Percentiles rank a stretch among this genome's conserved stretches.
Evolutionary conservation across 352 stramenopile genomes (phyloP).

Genomic region (Globisporangium lucens): DNA sequence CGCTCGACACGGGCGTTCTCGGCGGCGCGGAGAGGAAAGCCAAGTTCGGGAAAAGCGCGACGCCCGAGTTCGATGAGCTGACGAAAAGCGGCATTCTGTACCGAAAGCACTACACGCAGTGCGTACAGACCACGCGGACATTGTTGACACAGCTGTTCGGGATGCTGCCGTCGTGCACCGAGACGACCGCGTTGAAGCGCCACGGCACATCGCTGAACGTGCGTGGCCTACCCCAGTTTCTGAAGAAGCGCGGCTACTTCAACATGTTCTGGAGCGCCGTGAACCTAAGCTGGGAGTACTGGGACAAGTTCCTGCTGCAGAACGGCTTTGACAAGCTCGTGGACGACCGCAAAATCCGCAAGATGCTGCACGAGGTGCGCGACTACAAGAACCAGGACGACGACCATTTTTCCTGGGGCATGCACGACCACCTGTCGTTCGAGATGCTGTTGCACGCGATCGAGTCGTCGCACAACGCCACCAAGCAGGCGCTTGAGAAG

Average conservation of each 20-base stretch:
- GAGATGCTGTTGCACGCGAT: slow-evolving; percentile 70
- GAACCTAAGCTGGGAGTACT: slow-evolving; percentile 62
- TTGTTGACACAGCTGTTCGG: slow-evolving; percentile 69
- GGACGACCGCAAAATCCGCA: slow-evolving; percentile 58
- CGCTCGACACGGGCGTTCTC: slow-evolving; percentile 65
- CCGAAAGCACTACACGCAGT: slow-evolving; percentile 67
- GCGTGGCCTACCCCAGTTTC: slow-evolving; percentile 55
- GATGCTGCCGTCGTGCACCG: slow-evolving; percentile 65
- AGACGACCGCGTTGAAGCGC: slow-evolving; percentile 58
- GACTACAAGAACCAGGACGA: slow-evolving; percentile 56
- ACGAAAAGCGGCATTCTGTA: slow-evolving; percentile 54
- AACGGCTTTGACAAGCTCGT: slow-evolving; percentile 75
- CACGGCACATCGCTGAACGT: slow-evolving; percentile 52
- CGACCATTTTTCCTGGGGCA: slow-evolving; percentile 66
- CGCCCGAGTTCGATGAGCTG: slow-evolving; percentile 58
- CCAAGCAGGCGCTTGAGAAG: slow-evolving; percentile 9
- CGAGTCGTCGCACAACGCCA: slow-evolving; percentile 42
- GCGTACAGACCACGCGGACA: slow-evolving; percentile 64
- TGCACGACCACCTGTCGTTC: slow-evolving; percentile 72
- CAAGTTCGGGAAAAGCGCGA: slow-evolving; percentile 41
- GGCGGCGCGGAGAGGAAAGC: slow-evolving; percentile 44
- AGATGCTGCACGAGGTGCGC: slow-evolving; percentile 57
- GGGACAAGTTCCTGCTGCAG: slow-evolving; percentile 57
- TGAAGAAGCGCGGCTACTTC: slow-evolving; percentile 65
- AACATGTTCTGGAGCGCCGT: slow-evolving; percentile 74